phyloP scores from a whole-genome alignment of 495 filamentous ascomycete species.

The Monascus purpureus region DNA sequence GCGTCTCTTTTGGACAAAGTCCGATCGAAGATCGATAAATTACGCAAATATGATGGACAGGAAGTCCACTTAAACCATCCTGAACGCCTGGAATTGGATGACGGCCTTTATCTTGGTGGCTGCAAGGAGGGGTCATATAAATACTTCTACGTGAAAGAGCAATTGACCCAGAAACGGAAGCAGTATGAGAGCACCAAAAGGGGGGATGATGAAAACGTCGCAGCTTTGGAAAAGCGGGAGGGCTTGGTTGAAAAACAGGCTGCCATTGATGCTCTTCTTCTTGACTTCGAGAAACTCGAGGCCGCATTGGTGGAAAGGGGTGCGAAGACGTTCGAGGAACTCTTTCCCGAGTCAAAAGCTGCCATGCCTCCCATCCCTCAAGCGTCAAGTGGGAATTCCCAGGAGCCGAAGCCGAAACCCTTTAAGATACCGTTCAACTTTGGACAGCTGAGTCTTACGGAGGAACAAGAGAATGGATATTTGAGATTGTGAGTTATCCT shows the following conservation, averaged over 20 bases:
- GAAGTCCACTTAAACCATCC: constrained; percentile 5
- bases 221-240: constrained; percentile 4
- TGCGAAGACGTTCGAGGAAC: constrained; percentile 50
- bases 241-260: constrained; percentile 37
- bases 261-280: constrained; percentile 31
- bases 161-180: constrained; percentile 12
- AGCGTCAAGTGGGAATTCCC: no score
- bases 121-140: constrained; percentile 38
- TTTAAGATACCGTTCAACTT: constrained; percentile 40
- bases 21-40: constrained; percentile 26
- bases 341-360: constrained; percentile 53
- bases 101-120: constrained; percentile 23
- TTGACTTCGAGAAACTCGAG: constrained; percentile 39
- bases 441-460: constrained; percentile 33
- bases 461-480: constrained; percentile 39
- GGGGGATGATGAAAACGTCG: constrained; percentile 1
- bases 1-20: constrained; percentile 41
- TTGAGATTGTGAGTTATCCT: constrained; percentile 30
- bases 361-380: no score
- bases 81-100: constrained; percentile 14
- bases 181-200: constrained; percentile 5
- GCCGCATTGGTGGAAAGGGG: constrained; percentile 34
- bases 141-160: constrained; percentile 28
- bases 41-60: constrained; percentile 29
- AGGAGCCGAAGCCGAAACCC: no score